Conservation (phyloP, 176 grass and related monocot species). For the Triticum dicoccoides region DNA sequence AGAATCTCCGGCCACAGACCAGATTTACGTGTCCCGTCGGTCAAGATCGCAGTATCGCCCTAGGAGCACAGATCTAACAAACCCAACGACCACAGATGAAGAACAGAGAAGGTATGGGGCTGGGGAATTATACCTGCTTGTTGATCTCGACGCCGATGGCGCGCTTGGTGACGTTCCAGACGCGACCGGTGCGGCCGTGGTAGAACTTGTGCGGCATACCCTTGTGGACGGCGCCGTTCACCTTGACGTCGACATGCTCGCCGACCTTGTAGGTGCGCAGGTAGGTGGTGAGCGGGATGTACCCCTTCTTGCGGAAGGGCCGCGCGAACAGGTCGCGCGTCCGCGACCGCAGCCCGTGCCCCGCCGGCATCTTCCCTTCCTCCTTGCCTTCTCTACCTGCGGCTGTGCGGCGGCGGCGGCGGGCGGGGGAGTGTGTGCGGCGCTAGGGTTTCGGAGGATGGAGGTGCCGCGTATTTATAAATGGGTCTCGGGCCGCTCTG, state of each 20-base stretch:
- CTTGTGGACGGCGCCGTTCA: slow-evolving; percentile 91
- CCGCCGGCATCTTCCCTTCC: slow-evolving; percentile 67
- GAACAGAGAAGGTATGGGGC: background rate
- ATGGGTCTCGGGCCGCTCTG: background rate
- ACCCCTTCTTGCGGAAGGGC: slow-evolving; percentile 72
- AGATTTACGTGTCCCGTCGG: too few relatives aligned
- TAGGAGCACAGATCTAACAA: slow-evolving; percentile 23
- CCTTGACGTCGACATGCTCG: slow-evolving; percentile 89
- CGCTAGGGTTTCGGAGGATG: slow-evolving; percentile 22
- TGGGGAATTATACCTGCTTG: slow-evolving; percentile 62
- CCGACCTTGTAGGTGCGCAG: slow-evolving; percentile 85
- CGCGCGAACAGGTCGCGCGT: slow-evolving; percentile 80
- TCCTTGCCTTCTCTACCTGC: background rate
- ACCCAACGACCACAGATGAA: background rate
- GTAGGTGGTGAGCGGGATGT: slow-evolving; percentile 81
- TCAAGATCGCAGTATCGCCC: too few relatives aligned
- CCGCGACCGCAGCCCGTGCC: slow-evolving; percentile 69
- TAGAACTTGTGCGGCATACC: slow-evolving; percentile 98
- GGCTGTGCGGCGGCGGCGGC: slow-evolving; percentile 15
- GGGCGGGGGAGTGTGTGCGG: background rate
- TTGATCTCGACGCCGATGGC: slow-evolving; percentile 97
- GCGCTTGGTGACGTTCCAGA: slow-evolving; percentile 96
- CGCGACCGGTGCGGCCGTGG: slow-evolving; percentile 77
- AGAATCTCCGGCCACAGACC: too few relatives aligned
- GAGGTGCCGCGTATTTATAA: slow-evolving; percentile 1